Percentiles rank a stretch among this genome's conserved stretches.
phyloP scores from a whole-genome alignment of 352 stramenopile species.

The Pythium apleroticum region DNA sequence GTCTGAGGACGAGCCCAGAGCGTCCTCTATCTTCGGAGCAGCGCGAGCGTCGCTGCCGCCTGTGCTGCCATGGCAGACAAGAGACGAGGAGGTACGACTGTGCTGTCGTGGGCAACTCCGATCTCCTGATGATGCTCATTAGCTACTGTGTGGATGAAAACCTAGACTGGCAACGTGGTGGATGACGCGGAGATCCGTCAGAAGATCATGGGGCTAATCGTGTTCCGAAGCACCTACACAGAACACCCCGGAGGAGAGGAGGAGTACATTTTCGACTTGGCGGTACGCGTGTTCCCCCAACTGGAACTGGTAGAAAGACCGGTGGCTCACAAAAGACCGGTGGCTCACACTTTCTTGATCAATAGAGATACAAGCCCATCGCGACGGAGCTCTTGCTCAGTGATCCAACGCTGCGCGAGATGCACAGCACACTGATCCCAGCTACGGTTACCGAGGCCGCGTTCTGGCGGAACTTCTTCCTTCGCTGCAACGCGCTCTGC shows the following conservation, averaged over 20 bases:
- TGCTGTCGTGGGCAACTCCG: not conserved
- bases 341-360: not conserved
- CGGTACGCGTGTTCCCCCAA: no score
- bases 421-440: constrained; percentile 44
- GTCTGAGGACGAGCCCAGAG: not conserved
- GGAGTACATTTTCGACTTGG: constrained; percentile 60
- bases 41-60: constrained; percentile 2
- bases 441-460: constrained; percentile 47
- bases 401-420: constrained; percentile 66
- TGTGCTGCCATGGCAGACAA: constrained; percentile 55
- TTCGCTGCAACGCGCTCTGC: constrained; percentile 61
- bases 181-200: constrained; percentile 43
- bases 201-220: constrained; percentile 58
- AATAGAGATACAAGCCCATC: constrained; percentile 44
- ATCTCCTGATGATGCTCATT: not conserved
- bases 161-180: constrained; percentile 30
- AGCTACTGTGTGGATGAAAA: not conserved
- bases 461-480: constrained; percentile 77
- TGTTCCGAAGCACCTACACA: constrained; percentile 64
- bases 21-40: constrained; percentile 3
- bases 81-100: constrained; percentile 21
- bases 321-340: no score
- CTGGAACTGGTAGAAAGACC: no score
- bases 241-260: constrained; percentile 58
- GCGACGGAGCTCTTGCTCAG: constrained; percentile 46